phyloP scores from a whole-genome alignment of 345 rosid species.

The Mercurialis annua region DNA sequence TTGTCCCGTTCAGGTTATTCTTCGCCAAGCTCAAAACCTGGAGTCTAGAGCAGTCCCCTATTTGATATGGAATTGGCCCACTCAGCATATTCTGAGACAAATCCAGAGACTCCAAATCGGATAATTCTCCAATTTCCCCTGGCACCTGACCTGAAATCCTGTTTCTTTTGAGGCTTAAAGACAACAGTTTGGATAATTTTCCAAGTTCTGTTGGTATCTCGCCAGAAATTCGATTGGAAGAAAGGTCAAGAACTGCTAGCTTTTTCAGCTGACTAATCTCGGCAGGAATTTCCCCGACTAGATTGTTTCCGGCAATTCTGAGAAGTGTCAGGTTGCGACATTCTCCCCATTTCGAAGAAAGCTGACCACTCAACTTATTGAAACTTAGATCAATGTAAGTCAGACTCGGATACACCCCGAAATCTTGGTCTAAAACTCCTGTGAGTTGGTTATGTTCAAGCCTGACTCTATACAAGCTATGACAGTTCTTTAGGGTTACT shows the following conservation, averaged over 20 bases:
- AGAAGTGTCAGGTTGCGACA: slow-evolving; percentile 14
- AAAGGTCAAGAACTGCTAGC: slow-evolving; percentile 23
- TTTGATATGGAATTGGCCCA: slow-evolving; percentile 29
- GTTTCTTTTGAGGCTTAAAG: slow-evolving; percentile 21
- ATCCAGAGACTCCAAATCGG: slow-evolving; percentile 14
- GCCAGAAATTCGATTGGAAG: slow-evolving; percentile 26
- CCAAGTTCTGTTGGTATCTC: slow-evolving; percentile 24
- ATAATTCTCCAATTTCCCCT: slow-evolving; percentile 12
- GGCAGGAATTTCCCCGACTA: slow-evolving; percentile 22
- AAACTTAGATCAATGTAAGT: slow-evolving; percentile 30
- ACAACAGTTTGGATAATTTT: slow-evolving; percentile 12
- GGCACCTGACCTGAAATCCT: slow-evolving; percentile 25
- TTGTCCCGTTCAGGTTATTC: slow-evolving; percentile 23
- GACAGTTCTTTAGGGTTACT: slow-evolving; percentile 25
- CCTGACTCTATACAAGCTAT: slow-evolving; percentile 23
- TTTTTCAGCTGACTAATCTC: slow-evolving; percentile 21
- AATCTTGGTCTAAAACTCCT: slow-evolving; percentile 23
- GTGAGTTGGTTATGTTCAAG: slow-evolving; percentile 30
- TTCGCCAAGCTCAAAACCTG: slow-evolving; percentile 7
- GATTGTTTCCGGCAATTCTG: slow-evolving; percentile 22
- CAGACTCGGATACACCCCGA: slow-evolving; percentile 34
- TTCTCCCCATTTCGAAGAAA: slow-evolving; percentile 34
- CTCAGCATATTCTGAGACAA: slow-evolving; percentile 27
- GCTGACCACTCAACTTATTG: slow-evolving; percentile 29
- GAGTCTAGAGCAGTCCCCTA: slow-evolving; percentile 25